Percentiles rank a stretch among this genome's conserved stretches.
Evolutionary conservation across 2,329 filamentous ascomycete genomes (phyloP).

Genomic region (Zalaria sp.): DNA sequence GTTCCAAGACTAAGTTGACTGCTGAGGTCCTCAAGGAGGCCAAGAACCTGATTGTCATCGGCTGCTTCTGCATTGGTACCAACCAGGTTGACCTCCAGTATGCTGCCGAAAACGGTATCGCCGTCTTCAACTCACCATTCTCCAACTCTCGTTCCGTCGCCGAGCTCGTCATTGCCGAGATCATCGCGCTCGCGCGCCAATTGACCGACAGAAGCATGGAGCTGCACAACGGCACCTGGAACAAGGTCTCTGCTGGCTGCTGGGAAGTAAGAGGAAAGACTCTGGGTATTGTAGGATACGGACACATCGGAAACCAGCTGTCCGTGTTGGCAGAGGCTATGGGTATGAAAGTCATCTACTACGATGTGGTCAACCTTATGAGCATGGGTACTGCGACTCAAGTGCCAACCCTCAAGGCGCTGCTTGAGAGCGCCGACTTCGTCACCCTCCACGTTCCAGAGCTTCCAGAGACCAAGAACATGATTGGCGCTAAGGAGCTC

Average conservation of each 20-base stretch:
- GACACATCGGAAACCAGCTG: constrained; percentile 90
- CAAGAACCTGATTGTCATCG: constrained; percentile 87
- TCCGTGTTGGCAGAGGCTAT: constrained; percentile 93
- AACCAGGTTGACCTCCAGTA: constrained; percentile 85
- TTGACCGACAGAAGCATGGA: constrained; percentile 86
- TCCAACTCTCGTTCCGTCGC: constrained; percentile 95
- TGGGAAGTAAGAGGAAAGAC: constrained; percentile 99
- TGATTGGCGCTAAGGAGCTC: constrained; percentile 72
- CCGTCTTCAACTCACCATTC: constrained; percentile 98
- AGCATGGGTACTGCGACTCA: constrained; percentile 77
- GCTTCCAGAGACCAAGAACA: constrained; percentile 77
- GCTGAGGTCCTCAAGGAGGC: constrained; percentile 74
- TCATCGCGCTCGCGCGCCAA: constrained; percentile 83
- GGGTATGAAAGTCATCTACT: constrained; percentile 97
- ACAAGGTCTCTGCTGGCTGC: constrained; percentile 92
- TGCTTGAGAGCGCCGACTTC: constrained; percentile 75
- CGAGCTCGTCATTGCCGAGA: constrained; percentile 87
- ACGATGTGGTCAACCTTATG: constrained; percentile 91
- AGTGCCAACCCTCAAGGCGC: constrained; percentile 59
- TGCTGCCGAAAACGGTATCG: constrained; percentile 73
- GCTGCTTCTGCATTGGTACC: constrained; percentile 98
- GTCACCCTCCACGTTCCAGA: constrained; percentile 92
- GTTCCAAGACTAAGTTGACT: constrained; percentile 92
- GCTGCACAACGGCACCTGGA: constrained; percentile 90
- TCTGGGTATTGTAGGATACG: constrained; percentile 89